These are phyloP conservation scores for Cornus kousa DNA, from an alignment of 148 eudicot species.

Conservation along the genomic window DNA sequence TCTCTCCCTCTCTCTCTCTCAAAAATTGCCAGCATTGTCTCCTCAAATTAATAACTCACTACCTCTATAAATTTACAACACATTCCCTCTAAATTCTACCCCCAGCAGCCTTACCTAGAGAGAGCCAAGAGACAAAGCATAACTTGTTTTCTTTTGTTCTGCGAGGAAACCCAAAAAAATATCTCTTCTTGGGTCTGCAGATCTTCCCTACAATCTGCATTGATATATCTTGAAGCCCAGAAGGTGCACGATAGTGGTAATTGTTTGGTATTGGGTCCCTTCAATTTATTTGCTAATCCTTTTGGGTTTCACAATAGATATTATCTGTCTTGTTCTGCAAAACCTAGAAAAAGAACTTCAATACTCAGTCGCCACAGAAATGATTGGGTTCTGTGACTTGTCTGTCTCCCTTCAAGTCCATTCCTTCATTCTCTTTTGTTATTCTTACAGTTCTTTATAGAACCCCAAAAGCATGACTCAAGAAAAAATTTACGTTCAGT, in stretches of 20 bases:
- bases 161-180: conserved; percentile 25
- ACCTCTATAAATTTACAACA: conserved; percentile 7
- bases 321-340: conserved; percentile 13
- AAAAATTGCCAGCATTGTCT: conserved; percentile 4
- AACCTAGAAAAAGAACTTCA: conserved; percentile 4
- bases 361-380: conserved; percentile 11
- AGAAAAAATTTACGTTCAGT: neutral
- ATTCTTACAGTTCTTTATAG: neutral
- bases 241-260: conserved; percentile 10
- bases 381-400: conserved; percentile 1
- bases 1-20: neutral
- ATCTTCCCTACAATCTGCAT: conserved; percentile 13
- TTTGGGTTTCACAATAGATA: conserved; percentile 16
- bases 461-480: conserved; percentile 6
- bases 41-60: conserved; percentile 4
- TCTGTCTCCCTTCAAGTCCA: conserved; percentile 1
- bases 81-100: conserved; percentile 24
- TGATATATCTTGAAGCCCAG: conserved; percentile 8
- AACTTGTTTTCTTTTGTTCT: conserved; percentile 1
- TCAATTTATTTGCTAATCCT: conserved; percentile 1
- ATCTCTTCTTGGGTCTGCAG: conserved; percentile 38
- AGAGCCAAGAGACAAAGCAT: conserved; percentile 37
- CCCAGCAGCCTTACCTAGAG: conserved; percentile 35
- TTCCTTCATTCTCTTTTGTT: conserved; percentile 11
- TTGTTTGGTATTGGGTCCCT: conserved; percentile 18